Evolutionary conservation across 371 early-diverging fungal species (phyloP).

Genomic region (Apophysomyces sp.): DNA sequence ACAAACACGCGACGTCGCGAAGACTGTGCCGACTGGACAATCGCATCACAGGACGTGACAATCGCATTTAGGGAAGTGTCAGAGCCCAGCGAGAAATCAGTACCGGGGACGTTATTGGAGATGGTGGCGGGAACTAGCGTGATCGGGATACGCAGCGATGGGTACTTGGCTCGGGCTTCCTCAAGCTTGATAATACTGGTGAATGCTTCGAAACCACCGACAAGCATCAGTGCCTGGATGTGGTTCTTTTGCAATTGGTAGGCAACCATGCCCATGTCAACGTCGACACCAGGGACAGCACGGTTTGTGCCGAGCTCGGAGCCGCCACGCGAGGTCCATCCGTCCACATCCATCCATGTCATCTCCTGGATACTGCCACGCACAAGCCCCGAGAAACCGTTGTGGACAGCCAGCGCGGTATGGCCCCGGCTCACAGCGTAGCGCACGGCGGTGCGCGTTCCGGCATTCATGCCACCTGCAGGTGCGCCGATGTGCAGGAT

Average conservation of each 20-base stretch:
- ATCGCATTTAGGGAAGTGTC: conserved; percentile 99
- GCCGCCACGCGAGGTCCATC: conserved; percentile 93
- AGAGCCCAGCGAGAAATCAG: conserved; percentile 94
- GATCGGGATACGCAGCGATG: conserved; percentile 92
- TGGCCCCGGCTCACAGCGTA: conserved; percentile 87
- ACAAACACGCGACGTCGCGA: conserved; percentile 94
- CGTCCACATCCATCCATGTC: conserved; percentile 85
- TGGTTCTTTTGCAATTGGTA: conserved; percentile 89
- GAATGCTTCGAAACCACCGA: conserved; percentile 97
- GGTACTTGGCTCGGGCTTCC: conserved; percentile 72
- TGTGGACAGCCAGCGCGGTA: conserved; percentile 80
- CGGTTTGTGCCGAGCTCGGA: conserved; percentile 96
- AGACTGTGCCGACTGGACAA: conserved; percentile 91
- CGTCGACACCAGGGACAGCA: conserved; percentile 72
- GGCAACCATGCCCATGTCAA: conserved; percentile 84
- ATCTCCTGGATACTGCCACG: conserved; percentile 76
- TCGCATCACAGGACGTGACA: conserved; percentile 90
- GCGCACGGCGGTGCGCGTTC: conserved; percentile 89
- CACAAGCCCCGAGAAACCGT: conserved; percentile 96
- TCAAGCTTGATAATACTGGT: conserved; percentile 76
- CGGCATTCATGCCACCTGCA: conserved; percentile 98
- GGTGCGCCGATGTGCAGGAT: conserved; percentile 96
- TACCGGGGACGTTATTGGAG: conserved; percentile 98
- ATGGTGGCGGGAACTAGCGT: conserved; percentile 96
- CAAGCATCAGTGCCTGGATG: conserved; percentile 86